Conservation (phyloP, 1,139 yeast species). For the Magnusiomyces sp. region DNA sequence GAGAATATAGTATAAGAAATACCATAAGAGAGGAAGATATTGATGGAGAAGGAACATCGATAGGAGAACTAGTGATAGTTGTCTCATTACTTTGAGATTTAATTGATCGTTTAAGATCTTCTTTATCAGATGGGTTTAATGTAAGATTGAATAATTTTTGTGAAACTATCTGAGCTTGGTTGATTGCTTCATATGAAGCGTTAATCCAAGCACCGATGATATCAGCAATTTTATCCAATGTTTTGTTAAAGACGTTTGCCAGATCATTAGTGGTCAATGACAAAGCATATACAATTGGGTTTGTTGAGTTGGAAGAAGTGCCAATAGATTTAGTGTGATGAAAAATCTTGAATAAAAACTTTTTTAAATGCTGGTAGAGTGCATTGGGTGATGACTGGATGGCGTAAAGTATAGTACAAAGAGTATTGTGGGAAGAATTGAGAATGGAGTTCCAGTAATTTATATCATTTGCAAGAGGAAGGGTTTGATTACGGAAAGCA, state of each 20-base stretch:
- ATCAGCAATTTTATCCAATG: too few relatives aligned
- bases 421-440: constrained; percentile 3
- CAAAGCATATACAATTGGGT: too few relatives aligned
- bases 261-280: too few relatives aligned
- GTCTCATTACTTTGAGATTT: too few relatives aligned
- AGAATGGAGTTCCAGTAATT: constrained; percentile 30
- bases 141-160: background rate
- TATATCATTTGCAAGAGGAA: constrained; percentile 28
- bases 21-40: constrained; percentile 8
- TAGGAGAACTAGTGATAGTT: too few relatives aligned
- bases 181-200: constrained; percentile 25
- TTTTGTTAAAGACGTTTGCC: too few relatives aligned
- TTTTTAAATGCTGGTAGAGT: too few relatives aligned
- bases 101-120: too few relatives aligned
- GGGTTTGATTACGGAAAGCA: constrained; percentile 25
- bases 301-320: too few relatives aligned
- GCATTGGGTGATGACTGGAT: constrained; percentile 7
- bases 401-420: constrained; percentile 3
- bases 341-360: background rate
- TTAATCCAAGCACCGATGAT: constrained; percentile 4
- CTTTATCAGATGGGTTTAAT: too few relatives aligned
- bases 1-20: constrained; percentile 10
- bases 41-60: too few relatives aligned
- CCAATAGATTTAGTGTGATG: too few relatives aligned
- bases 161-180: constrained; percentile 13